Percentiles rank a stretch among this genome's conserved stretches.
Evolutionary conservation across 176 grass and related monocot species (phyloP).

Genomic region (Secale cereale): DNA sequence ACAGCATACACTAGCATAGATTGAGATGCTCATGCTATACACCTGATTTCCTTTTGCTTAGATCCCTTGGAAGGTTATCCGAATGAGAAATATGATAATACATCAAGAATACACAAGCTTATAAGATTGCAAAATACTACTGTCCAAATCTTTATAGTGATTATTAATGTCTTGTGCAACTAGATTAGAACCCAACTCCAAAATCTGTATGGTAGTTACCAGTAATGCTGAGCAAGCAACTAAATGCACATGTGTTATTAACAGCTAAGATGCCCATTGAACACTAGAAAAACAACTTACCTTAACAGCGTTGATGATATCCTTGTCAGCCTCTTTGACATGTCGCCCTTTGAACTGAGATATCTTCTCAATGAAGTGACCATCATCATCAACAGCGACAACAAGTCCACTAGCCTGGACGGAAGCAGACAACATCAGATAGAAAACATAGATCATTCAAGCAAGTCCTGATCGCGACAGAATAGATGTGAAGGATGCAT

Average conservation of each 20-base stretch:
- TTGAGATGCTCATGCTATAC: background rate
- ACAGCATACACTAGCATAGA: background rate
- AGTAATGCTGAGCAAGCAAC: slow-evolving; percentile 11
- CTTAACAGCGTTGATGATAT: slow-evolving; percentile 81
- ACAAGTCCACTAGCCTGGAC: slow-evolving; percentile 70
- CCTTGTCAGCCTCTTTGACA: slow-evolving; percentile 96
- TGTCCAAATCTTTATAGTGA: background rate
- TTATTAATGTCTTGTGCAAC: background rate
- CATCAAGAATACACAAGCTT: slow-evolving; percentile 1
- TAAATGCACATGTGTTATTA: background rate
- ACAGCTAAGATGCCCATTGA: slow-evolving; percentile 12
- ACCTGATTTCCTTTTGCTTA: background rate
- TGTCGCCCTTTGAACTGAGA: slow-evolving; percentile 67
- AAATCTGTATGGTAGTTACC: background rate
- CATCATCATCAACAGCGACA: slow-evolving; percentile 94
- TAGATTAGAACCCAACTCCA: slow-evolving; percentile 13
- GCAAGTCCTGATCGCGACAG: background rate
- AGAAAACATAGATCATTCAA: background rate
- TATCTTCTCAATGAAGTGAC: slow-evolving; percentile 79
- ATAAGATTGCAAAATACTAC: background rate
- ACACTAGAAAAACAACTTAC: slow-evolving; percentile 47
- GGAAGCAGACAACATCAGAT: background rate
- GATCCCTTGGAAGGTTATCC: background rate
- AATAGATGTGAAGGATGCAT: background rate
- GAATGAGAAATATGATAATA: background rate